Evolutionary conservation across 768 basidiomycete genomes (phyloP).

Genomic region (Favolaschia claudopus): DNA sequence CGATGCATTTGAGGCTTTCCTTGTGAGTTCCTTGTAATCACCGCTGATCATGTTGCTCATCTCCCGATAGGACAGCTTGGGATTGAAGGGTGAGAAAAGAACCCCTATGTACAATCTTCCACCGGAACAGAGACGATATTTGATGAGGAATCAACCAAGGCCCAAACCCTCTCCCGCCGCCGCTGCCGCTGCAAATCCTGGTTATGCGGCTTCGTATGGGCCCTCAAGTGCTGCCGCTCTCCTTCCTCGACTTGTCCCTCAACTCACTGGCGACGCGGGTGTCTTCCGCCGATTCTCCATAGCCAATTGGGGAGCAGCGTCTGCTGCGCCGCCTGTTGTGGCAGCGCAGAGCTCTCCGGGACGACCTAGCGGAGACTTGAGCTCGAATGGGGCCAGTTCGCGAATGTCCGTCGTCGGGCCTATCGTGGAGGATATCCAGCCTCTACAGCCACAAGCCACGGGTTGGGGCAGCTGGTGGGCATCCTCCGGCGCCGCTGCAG

Average conservation of each 20-base stretch:
- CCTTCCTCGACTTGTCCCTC: conserved; percentile 74
- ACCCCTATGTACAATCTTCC: conserved; percentile 70
- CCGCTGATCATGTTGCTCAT: conserved; percentile 11
- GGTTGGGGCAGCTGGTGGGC: conserved; percentile 85
- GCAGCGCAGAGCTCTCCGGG: conserved; percentile 33
- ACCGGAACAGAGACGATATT: conserved; percentile 61
- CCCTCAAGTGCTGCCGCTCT: conserved; percentile 64
- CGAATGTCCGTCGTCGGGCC: conserved; percentile 26
- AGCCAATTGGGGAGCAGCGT: conserved; percentile 60
- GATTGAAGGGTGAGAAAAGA: conserved; percentile 74
- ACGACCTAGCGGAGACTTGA: conserved; percentile 50
- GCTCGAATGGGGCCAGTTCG: conserved; percentile 25
- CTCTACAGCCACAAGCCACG: conserved; percentile 70
- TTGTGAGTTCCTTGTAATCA: conserved; percentile 54
- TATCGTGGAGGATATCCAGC: conserved; percentile 46
- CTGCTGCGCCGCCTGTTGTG: conserved; percentile 43
- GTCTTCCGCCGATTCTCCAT: conserved; percentile 75
- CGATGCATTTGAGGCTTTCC: conserved; percentile 69
- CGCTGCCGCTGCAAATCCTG: conserved; percentile 29
- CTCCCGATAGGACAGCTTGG: conserved; percentile 68
- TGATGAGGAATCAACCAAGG: conserved; percentile 40
- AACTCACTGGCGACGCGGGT: conserved; percentile 75
- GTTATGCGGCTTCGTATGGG: conserved; percentile 61
- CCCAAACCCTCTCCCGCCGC: conserved; percentile 41
- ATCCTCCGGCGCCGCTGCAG: conserved; percentile 72